phyloP scores from a whole-genome alignment of 202 grass and related monocot genomes.

The Setaria viridis region DNA sequence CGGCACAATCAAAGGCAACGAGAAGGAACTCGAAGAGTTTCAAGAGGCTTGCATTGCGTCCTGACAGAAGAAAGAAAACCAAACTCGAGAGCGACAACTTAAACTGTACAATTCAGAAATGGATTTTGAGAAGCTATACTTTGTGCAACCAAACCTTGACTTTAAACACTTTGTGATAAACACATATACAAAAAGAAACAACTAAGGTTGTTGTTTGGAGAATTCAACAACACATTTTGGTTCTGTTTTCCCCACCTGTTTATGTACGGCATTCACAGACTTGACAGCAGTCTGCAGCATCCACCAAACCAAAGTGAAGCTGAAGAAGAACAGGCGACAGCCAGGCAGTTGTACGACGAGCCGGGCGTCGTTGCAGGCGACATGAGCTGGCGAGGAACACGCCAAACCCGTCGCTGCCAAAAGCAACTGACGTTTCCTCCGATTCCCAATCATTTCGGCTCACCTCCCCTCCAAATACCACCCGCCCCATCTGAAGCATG shows the following conservation, averaged over 20 bases:
- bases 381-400: slow-evolving; percentile 31
- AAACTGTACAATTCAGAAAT: no score
- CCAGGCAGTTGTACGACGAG: neutral
- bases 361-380: slow-evolving; percentile 10
- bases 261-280: neutral
- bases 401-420: slow-evolving; percentile 32
- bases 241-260: neutral
- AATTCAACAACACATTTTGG: neutral
- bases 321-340: neutral
- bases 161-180: no score
- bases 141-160: no score
- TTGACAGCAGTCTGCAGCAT: neutral
- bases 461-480: neutral
- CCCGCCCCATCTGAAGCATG: neutral
- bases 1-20: no score
- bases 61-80: no score
- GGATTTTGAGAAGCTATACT: no score
- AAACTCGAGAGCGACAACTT: no score
- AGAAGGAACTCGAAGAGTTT: no score
- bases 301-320: neutral
- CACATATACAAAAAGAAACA: no score
- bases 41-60: no score
- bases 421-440: slow-evolving; percentile 1
- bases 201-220: no score
- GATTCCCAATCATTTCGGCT: neutral